phyloP scores from a whole-genome alignment of 805 yeast species.

The Candida maris region DNA sequence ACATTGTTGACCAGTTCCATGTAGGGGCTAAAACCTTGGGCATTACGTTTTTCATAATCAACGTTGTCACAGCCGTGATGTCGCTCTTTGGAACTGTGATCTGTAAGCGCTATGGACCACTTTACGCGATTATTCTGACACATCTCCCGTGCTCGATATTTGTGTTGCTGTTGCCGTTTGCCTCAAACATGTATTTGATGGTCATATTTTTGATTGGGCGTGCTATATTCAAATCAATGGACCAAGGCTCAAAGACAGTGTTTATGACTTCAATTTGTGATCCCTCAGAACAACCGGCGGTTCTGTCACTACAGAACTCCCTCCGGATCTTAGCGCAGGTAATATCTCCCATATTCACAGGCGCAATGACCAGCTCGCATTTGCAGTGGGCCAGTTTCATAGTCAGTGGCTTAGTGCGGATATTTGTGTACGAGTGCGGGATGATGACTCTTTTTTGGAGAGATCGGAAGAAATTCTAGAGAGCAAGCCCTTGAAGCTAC shows the following conservation, averaged over 20 bases:
- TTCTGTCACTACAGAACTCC: conserved; percentile 43
- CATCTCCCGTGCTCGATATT: conserved; percentile 43
- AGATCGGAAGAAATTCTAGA: conserved; percentile 13
- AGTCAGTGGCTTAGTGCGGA: conserved; percentile 38
- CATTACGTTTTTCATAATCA: conserved; percentile 36
- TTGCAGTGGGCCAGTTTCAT: conserved; percentile 42
- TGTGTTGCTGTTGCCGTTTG: conserved; percentile 37
- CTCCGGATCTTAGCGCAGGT: conserved; percentile 40
- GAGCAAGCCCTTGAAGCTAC: no score
- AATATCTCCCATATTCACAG: conserved; percentile 42
- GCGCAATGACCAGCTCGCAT: conserved; percentile 34
- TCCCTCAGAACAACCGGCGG: conserved; percentile 39
- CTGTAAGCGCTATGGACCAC: conserved; percentile 42
- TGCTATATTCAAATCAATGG: conserved; percentile 44
- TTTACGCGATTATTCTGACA: conserved; percentile 41
- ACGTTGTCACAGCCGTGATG: conserved; percentile 37
- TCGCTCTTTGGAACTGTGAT: conserved; percentile 41
- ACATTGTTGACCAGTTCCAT: conserved; percentile 36
- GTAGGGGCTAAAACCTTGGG: conserved; percentile 37
- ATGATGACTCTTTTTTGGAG: conserved; percentile 31
- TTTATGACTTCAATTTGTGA: conserved; percentile 41
- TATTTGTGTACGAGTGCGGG: conserved; percentile 38
- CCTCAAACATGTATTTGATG: conserved; percentile 31
- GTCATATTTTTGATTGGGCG: conserved; percentile 33
- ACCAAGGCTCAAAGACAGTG: conserved; percentile 45